Evolutionary conservation across 768 basidiomycete species (phyloP).

Genomic region (Ramaria sp.): DNA sequence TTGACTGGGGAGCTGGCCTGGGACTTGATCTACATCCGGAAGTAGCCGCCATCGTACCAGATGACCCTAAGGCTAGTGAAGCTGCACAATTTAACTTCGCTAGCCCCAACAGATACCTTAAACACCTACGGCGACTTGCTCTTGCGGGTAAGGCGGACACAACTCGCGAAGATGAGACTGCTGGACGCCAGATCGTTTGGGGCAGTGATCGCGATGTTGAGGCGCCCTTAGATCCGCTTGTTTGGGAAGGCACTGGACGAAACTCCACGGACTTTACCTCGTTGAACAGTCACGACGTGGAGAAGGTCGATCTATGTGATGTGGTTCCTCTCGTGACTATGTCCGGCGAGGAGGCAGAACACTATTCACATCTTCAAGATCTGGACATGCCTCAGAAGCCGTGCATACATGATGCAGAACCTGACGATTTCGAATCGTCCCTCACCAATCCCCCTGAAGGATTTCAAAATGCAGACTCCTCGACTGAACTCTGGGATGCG

Average conservation of each 20-base stretch:
- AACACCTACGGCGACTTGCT: constrained; percentile 36
- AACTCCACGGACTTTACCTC: too few relatives aligned
- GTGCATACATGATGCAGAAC: not conserved
- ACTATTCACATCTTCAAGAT: not conserved
- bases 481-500: too few relatives aligned
- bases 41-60: constrained; percentile 35
- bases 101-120: constrained; percentile 23
- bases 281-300: too few relatives aligned
- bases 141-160: constrained; percentile 33
- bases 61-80: constrained; percentile 22
- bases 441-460: too few relatives aligned
- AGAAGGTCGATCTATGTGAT: too few relatives aligned
- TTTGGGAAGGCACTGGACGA: too few relatives aligned
- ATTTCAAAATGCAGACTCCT: too few relatives aligned
- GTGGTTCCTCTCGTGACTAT: not conserved
- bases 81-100: constrained; percentile 22
- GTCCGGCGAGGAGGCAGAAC: not conserved
- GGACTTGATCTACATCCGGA: constrained; percentile 2
- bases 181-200: not conserved
- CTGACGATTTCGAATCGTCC: not conserved
- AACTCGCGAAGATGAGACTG: constrained; percentile 19
- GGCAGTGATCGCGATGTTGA: not conserved
- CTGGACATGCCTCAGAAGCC: not conserved
- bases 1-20: constrained; percentile 1
- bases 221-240: too few relatives aligned